Evolutionary conservation across 441 rosid genomes (phyloP).

Genomic region (Monsonia emarginata): DNA sequence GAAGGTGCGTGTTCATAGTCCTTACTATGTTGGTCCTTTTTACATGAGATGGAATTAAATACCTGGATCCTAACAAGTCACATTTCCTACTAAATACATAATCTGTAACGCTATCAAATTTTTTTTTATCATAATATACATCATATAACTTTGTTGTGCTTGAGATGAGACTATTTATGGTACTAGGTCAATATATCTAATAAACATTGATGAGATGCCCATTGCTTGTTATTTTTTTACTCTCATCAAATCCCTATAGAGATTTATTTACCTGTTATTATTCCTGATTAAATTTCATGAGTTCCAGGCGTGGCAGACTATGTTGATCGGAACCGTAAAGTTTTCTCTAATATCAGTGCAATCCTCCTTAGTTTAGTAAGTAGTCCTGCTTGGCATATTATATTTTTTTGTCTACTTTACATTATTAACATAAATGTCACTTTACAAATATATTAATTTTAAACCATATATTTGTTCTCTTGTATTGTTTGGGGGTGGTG

Average conservation of each 20-base stretch:
- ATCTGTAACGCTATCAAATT: not conserved
- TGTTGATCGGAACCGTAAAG: constrained; percentile 65
- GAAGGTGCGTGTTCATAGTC: constrained; percentile 40
- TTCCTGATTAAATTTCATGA: constrained; percentile 16
- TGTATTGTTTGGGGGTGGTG: not conserved
- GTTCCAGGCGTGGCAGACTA: constrained; percentile 54
- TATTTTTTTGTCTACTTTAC: constrained; percentile 4
- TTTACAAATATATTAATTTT: not conserved
- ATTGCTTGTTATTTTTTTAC: not conserved
- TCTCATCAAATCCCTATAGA: not conserved
- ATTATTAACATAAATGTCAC: not conserved
- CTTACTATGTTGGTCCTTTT: constrained; percentile 1
- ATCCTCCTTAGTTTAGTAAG: constrained; percentile 75
- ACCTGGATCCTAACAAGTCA: not conserved
- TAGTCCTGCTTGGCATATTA: constrained; percentile 15
- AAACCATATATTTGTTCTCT: not conserved
- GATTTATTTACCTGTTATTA: constrained; percentile 1
- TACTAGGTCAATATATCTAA: not conserved
- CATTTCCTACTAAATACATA: not conserved
- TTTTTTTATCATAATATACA: not conserved
- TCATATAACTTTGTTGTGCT: constrained; percentile 1
- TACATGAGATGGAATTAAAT: constrained; percentile 2
- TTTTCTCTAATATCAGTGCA: constrained; percentile 52
- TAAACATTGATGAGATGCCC: not conserved
- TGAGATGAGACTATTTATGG: not conserved